Conservation (phyloP, 768 basidiomycete species). For the Albatrellus ellisii region DNA sequence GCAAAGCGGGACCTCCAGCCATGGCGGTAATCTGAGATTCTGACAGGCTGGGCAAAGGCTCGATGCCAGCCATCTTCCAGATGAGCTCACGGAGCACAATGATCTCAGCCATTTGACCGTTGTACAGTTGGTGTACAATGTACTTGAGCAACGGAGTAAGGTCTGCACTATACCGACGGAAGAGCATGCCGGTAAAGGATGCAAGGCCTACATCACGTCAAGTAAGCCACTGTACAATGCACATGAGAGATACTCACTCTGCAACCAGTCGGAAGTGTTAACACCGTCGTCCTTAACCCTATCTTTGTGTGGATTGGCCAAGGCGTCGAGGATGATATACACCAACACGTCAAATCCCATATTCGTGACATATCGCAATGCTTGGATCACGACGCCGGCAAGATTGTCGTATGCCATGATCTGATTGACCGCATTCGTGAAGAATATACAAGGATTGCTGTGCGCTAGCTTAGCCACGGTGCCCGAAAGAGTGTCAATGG, state of each 20-base stretch:
- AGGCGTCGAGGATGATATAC: slow-evolving; percentile 75
- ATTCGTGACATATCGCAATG: slow-evolving; percentile 76
- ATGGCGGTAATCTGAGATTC: slow-evolving; percentile 83
- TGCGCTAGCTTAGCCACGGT: slow-evolving; percentile 88
- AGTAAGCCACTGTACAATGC: slow-evolving; percentile 3
- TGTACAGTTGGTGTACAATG: slow-evolving; percentile 80
- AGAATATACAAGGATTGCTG: slow-evolving; percentile 87
- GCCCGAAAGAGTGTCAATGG: slow-evolving; percentile 74
- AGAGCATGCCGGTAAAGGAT: slow-evolving; percentile 87
- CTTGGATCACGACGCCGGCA: slow-evolving; percentile 80
- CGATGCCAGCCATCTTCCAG: slow-evolving; percentile 90
- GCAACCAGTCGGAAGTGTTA: slow-evolving; percentile 82
- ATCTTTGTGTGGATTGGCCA: slow-evolving; percentile 71
- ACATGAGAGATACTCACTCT: slow-evolving; percentile 47
- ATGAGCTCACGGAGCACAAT: slow-evolving; percentile 88
- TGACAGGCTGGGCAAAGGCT: slow-evolving; percentile 80
- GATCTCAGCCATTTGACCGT: slow-evolving; percentile 75
- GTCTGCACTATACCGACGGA: slow-evolving; percentile 75
- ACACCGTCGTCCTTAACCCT: slow-evolving; percentile 88
- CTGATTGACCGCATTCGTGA: slow-evolving; percentile 80
- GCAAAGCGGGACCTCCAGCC: slow-evolving; percentile 79
- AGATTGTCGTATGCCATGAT: slow-evolving; percentile 96
- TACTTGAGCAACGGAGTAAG: slow-evolving; percentile 78
- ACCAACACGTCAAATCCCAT: slow-evolving; percentile 93
- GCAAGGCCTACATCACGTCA: slow-evolving; percentile 54